These are phyloP conservation scores for Scenedesmus sp. DNA, from an alignment of 163 green algal species.

Conservation along the genomic window DNA sequence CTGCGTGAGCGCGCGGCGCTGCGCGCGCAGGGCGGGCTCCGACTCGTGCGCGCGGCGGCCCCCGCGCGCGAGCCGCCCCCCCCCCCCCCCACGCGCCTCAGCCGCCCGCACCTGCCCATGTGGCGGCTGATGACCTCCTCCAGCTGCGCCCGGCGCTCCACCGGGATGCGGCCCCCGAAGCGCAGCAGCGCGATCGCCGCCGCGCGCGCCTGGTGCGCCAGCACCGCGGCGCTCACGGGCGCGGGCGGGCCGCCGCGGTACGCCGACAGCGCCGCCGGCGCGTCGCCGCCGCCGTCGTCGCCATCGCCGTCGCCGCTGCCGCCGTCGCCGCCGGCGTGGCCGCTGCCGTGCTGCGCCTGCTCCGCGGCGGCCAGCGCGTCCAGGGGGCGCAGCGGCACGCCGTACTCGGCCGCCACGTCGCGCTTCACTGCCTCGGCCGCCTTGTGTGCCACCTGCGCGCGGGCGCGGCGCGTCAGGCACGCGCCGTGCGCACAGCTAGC, in stretches of 20 bases:
- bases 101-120: not conserved
- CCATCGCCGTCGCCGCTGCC: not conserved
- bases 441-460: slow-evolving; percentile 74
- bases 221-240: slow-evolving; percentile 11
- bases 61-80: no score
- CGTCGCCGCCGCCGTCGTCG: not conserved
- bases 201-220: slow-evolving; percentile 52
- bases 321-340: not conserved
- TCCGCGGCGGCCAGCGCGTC: not conserved
- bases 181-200: slow-evolving; percentile 57
- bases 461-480: not conserved
- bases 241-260: not conserved
- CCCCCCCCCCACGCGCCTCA: no score
- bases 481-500: no score
- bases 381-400: slow-evolving; percentile 73
- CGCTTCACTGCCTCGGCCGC: slow-evolving; percentile 79
- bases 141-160: slow-evolving; percentile 30
- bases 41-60: no score
- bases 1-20: no score
- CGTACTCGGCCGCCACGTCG: slow-evolving; percentile 63
- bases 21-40: no score
- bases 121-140: slow-evolving; percentile 10
- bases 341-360: not conserved
- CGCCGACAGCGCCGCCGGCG: slow-evolving; percentile 8
- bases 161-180: slow-evolving; percentile 57